Evolutionary conservation across 148 eudicot species (phyloP).

Genomic region (Nyssa sinensis): DNA sequence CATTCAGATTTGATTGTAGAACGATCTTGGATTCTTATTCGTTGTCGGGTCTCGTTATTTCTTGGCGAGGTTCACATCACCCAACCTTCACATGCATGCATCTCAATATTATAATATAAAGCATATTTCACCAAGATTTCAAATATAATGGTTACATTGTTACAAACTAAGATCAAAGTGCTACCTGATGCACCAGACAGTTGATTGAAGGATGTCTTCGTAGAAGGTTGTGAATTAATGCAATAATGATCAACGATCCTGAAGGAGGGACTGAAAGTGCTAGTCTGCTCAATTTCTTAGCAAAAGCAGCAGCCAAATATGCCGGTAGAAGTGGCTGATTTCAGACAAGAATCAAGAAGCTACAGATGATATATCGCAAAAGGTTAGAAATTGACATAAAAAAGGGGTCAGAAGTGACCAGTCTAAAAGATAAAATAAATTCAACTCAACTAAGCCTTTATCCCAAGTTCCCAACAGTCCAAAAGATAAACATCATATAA

Average conservation of each 20-base stretch:
- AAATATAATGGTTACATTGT: not conserved
- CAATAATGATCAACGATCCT: conserved; percentile 69
- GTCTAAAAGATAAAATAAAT: too few relatives aligned
- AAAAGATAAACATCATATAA: too few relatives aligned
- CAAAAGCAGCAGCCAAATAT: conserved; percentile 86
- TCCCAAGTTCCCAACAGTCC: too few relatives aligned
- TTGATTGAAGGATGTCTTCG: conserved; percentile 89
- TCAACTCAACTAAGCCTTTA: too few relatives aligned
- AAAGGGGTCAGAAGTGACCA: too few relatives aligned
- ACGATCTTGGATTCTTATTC: too few relatives aligned
- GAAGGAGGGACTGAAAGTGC: conserved; percentile 83
- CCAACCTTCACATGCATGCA: conserved; percentile 6
- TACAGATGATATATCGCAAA: conserved; percentile 26
- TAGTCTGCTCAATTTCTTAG: conserved; percentile 92
- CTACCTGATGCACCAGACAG: conserved; percentile 82
- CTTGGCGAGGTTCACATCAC: too few relatives aligned
- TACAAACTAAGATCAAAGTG: not conserved
- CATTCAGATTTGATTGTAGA: too few relatives aligned
- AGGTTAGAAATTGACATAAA: conserved; percentile 6
- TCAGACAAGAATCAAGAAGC: conserved; percentile 92
- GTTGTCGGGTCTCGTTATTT: too few relatives aligned
- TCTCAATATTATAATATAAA: not conserved
- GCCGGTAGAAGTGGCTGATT: conserved; percentile 93
- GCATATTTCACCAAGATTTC: not conserved
- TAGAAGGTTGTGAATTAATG: conserved; percentile 80